Evolutionary conservation across 176 grass and related monocot species (phyloP).

Genomic region (Musa acuminata): DNA sequence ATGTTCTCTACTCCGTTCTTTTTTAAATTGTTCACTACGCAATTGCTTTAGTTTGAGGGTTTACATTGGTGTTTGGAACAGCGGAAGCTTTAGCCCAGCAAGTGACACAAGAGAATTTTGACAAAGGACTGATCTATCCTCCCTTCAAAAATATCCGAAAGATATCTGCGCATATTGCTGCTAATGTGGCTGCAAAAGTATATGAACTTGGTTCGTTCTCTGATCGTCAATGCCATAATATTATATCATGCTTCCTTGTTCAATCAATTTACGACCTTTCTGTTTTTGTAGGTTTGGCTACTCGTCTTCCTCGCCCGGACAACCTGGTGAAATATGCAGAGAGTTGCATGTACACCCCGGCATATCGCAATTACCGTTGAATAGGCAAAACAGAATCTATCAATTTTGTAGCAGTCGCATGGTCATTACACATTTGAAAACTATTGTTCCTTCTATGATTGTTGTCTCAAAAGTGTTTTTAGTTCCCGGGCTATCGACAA

Average conservation of each 20-base stretch:
- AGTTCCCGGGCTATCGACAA: no score
- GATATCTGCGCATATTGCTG: constrained; percentile 80
- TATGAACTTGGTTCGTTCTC: constrained; percentile 70
- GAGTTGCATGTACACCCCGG: constrained; percentile 86
- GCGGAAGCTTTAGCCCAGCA: constrained; percentile 75
- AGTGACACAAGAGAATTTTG: constrained; percentile 56
- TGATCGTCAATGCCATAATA: constrained; percentile 4
- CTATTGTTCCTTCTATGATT: no score
- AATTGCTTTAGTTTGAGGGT: background rate
- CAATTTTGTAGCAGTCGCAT: background rate
- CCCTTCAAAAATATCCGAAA: constrained; percentile 85
- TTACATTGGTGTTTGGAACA: constrained; percentile 17
- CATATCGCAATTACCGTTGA: constrained; percentile 76
- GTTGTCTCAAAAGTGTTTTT: no score
- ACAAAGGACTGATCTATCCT: constrained; percentile 73
- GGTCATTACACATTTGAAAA: no score
- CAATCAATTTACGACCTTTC: constrained; percentile 10
- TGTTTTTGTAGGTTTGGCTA: constrained; percentile 59
- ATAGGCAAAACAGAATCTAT: background rate
- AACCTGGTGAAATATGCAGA: constrained; percentile 76
- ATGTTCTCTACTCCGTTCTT: no score
- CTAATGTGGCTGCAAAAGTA: constrained; percentile 76
- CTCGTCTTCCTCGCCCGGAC: constrained; percentile 53
- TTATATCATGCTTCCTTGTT: background rate
- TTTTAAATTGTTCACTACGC: background rate